Evolutionary conservation across 108 stramenopile species (phyloP).

Genomic region (Hondaea fermentalgiana): DNA sequence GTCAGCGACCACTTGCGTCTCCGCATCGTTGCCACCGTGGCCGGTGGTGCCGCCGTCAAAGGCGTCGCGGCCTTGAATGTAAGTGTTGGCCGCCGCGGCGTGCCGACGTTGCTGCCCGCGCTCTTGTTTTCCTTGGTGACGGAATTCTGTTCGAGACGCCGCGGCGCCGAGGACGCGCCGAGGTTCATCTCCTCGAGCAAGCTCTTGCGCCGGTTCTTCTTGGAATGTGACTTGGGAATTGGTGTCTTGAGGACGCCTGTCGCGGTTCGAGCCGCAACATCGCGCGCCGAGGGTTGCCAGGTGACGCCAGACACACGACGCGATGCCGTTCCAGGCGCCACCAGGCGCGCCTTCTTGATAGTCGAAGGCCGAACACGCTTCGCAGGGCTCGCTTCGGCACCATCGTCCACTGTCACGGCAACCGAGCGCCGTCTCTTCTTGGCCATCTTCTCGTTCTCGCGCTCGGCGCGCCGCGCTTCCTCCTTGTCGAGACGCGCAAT

Average conservation of each 20-base stretch:
- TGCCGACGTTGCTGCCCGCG: background rate
- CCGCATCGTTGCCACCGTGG: background rate
- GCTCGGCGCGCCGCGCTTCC: background rate
- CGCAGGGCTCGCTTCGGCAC: background rate
- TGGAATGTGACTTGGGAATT: background rate
- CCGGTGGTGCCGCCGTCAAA: background rate
- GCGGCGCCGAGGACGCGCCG: background rate
- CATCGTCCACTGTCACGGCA: background rate
- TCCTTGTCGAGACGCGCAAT: background rate
- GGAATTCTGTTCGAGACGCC: background rate
- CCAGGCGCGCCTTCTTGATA: background rate
- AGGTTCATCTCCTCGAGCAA: background rate
- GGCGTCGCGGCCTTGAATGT: background rate
- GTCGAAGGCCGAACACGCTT: background rate
- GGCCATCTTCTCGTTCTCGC: background rate
- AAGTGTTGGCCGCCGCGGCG: background rate
- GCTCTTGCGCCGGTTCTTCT: conserved; percentile 16
- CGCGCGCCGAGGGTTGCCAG: background rate
- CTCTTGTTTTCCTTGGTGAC: background rate
- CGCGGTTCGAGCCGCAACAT: background rate
- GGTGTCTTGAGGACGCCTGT: conserved; percentile 3
- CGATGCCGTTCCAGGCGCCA: background rate
- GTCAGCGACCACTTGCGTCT: background rate
- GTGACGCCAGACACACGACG: background rate
- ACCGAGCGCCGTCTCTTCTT: background rate